Evolutionary conservation across 805 yeast genomes (phyloP), one percentile per base, ranked within the genome.

Genomic region (Candida caryicola): DNA sequence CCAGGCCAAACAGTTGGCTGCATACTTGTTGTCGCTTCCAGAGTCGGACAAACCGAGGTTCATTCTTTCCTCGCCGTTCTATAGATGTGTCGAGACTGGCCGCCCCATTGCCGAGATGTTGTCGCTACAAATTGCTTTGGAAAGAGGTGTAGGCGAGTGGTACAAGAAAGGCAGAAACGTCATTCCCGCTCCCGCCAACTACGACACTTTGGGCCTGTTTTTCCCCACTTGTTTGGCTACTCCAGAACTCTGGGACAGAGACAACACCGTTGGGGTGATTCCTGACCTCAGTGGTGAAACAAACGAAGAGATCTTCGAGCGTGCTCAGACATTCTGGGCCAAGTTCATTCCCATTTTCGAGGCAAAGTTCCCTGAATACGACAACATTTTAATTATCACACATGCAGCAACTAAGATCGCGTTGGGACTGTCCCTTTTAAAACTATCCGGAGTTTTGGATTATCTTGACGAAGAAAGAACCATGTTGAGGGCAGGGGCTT

Each of bases 381-480:
- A 80, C 26, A 69, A 79, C 0, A 66, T 93, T 5, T 51, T 93
- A 16, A 64, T 91, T n/a, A 81, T 87, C 18, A 81, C 95, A 3
- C 98, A 93, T 62, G 99, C 98, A 1, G 97, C 98, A 3, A 76
- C 95, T 4, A 87, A 88, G 58, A 87, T 89, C 43, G 90, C 95
- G 0, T 64, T 91, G 13, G 96, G 96, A 3, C 77, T 87, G 78
- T 74, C 85, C 1, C 65, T 91, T 12, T 54, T 84, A 51, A 79
- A 79, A 0, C 74, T 73, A 39, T 36, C 55, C 0, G 65, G 68
- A 29, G 77, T 77, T 15, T 71, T 76, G 31, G 85, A 79, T 18
- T 61, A 70, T 17, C 52, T 84, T 29, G 78, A 71, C 17, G 65
- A 70, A 7, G 51, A 58, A 5, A 41, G 49, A 17, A 60, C 65